Conservation (phyloP, 352 stramenopile genomes). For the Thalassiosira livingstoniorum region DNA sequence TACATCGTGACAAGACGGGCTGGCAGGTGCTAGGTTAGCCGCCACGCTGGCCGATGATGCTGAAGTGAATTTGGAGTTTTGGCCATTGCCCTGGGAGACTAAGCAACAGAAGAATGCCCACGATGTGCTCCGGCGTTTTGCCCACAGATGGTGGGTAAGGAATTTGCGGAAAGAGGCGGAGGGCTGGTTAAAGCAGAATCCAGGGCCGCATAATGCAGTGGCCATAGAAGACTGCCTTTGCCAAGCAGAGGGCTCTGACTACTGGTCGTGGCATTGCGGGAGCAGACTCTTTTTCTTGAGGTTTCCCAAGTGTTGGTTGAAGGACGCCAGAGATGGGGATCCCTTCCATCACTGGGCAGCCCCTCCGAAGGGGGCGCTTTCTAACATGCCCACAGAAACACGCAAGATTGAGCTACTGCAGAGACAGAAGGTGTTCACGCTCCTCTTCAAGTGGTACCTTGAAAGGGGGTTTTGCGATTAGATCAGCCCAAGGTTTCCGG, state of each 20-base stretch:
- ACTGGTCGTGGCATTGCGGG: too few species aligned
- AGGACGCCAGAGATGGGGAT: too few species aligned
- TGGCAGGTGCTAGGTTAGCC: not conserved
- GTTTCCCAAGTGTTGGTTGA: too few species aligned
- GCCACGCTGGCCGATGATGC: constrained; percentile 27
- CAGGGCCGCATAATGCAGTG: too few species aligned
- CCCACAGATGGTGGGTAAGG: not conserved
- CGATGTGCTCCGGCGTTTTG: constrained; percentile 16
- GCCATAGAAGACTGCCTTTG: too few species aligned
- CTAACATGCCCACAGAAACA: not conserved
- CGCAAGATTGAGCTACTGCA: not conserved
- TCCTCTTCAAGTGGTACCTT: not conserved
- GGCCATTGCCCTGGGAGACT: constrained; percentile 22
- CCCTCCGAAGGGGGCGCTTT: too few species aligned
- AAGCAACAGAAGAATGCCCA: not conserved
- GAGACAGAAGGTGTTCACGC: not conserved
- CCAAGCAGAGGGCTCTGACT: too few species aligned
- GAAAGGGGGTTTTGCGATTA: not conserved
- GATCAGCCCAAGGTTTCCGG: not conserved
- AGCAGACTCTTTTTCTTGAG: too few species aligned
- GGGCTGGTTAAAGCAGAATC: constrained; percentile 1
- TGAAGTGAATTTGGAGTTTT: constrained; percentile 6
- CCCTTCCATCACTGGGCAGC: too few species aligned
- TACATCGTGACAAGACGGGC: not conserved
- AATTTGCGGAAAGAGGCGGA: constrained; percentile 7